phyloP scores from a whole-genome alignment of 2,329 filamentous ascomycete genomes.

The Dactylella cylindrospora region DNA sequence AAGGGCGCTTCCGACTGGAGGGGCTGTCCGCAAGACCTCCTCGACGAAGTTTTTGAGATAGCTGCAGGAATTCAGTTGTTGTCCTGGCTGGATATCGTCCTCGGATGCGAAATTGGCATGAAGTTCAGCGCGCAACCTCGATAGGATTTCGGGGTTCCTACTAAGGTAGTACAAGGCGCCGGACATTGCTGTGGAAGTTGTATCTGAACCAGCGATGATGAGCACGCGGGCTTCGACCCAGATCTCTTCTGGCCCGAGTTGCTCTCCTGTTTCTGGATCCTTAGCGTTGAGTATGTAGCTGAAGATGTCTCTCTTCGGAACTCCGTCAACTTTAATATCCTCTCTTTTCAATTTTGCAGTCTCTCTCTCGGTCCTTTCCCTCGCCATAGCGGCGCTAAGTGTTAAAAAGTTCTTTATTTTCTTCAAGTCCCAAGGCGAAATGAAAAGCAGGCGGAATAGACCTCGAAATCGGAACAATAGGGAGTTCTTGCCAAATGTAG shows the following conservation, averaged over 20 bases:
- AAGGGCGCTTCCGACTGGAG: conserved; percentile 63
- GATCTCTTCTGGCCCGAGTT: conserved; percentile 66
- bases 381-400: conserved; percentile 15
- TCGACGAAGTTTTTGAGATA: conserved; percentile 67
- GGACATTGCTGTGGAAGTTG: conserved; percentile 66
- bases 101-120: conserved; percentile 57
- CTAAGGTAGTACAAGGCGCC: conserved; percentile 65
- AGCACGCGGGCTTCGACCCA: conserved; percentile 72
- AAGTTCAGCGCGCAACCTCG: conserved; percentile 58
- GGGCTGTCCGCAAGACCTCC: conserved; percentile 66
- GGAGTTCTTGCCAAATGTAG: conserved; percentile 11
- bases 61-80: conserved; percentile 57
- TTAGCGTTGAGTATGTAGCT: conserved; percentile 71
- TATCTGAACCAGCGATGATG: conserved; percentile 59
- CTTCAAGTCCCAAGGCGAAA: conserved; percentile 39
- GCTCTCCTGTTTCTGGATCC: conserved; percentile 69
- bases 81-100: conserved; percentile 61
- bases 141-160: conserved; percentile 57
- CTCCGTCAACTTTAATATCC: conserved; percentile 62
- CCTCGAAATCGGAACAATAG: conserved; percentile 28
- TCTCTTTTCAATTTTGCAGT: conserved; percentile 22
- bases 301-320: conserved; percentile 72
- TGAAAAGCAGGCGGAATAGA: conserved; percentile 13
- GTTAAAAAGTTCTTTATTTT: conserved; percentile 32
- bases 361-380: conserved; percentile 10